Base-by-base conservation (phyloP, 441 rosid genomes). In the Gossypium trilobum region DNA sequence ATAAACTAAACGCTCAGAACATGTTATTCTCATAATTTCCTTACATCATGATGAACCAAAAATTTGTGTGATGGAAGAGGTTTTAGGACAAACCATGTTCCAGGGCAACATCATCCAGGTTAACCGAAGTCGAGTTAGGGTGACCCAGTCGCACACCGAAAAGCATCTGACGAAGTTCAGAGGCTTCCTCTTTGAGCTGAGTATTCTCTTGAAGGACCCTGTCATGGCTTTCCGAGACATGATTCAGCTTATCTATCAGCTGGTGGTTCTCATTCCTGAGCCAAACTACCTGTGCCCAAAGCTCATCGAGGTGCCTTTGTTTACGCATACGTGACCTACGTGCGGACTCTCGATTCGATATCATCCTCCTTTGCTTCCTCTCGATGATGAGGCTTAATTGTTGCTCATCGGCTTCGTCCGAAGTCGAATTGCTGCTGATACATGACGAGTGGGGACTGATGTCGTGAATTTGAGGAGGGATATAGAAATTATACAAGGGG, bases 341-440 rank as follows among this genome's bases (percentile, higher is more conserved):
- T 13, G 93, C 93, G 5, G 93, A 89, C 56, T 89, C 93, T 78
- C 93, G 73, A 51, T 87, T 89, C 6, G 93, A 88, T 76, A 88
- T 83, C 93, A 85, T 87, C 81, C 93, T 85, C 75, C 88, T 79
- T 74, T 85, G 86, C 78, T 88, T 88, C 71, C 93, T 82, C 80
- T 87, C 91, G 8, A 83, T 84, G 81, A 87, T 81, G 56, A 88
- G 76, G 67, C 69, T 56, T 46, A 75, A 80, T 14, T 85, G 86
- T 14, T 84, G 90, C 79, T 88, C 96, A 0, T 85, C 95, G 9
- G 91, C 96, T 68, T 90, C 95, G 7, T 92, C 95, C 0, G 96
- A 90, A 19, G 96, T 88, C 0, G 96, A 92, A 82, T 89, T 87
- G 85, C 79, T 87, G 83, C 93, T 89, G 31, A 78, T 71, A 75